Base-by-base conservation (phyloP, 768 basidiomycete genomes). In the Collybiopsis luxurians region DNA sequence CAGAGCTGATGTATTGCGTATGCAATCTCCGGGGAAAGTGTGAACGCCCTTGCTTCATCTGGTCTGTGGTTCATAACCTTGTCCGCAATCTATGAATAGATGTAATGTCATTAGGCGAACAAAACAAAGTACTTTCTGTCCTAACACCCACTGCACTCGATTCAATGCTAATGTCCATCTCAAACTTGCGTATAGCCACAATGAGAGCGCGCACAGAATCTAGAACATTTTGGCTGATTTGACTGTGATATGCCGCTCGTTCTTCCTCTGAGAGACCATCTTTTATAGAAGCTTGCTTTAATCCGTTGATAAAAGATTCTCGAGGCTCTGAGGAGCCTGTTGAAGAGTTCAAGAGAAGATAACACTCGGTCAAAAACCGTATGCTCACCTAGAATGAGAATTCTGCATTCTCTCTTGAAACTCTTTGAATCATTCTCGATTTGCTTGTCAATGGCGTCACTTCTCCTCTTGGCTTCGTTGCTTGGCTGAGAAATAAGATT, bases 231-330 rank as follows among this genome's bases (percentile, higher is more conserved):
- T 85, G 85, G 73, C 89, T 92, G 47, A 98, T 85, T 27, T 87
- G 86, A 0, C 85, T 81, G 19, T 89, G 79, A 75, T 84, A 96
- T 2, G 83, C 78, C 58, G 86, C 77, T 24, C 93, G 83, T 69
- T 97, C 94, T 0, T 88, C 81, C 5, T 73, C 71, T 2, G 86
- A 83, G 73, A 94, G 98, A 11, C 95, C 95, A 59, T 87, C 85
- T 69, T 96, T 95, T 57, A 98, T 95, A 79, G 96, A 96, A 95
- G 98, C 96, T 71, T 98, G 95, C 69, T 98, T 98, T n/a, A n/a
- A n/a, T n/a, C n/a, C n/a, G 34, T 97, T 94, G 61, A 98, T 93
- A 0, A 95, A 98, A 4, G 85, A 87, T 74, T 98, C 97, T 5
- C 95, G 95, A 0, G 90, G 91, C 75, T 96, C 94, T 64, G 95